Base-by-base conservation (phyloP, 192 early-diverging fungal species). In the Mortierella hygrophila region DNA sequence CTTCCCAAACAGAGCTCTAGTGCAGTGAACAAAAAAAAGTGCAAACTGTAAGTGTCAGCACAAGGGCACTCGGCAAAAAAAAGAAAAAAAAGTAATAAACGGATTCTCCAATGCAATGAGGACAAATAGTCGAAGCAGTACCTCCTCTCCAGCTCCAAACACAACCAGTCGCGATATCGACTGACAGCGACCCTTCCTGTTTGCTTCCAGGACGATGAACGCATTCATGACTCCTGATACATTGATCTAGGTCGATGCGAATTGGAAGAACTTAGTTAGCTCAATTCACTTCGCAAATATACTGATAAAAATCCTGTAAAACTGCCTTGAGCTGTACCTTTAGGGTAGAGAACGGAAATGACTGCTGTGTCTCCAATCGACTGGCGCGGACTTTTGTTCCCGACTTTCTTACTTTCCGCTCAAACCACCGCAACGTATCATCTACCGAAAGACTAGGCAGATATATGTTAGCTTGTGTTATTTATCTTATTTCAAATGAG, bases 141-240 rank as follows among this genome's bases (percentile, higher is more conserved):
- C 83, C 83, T 80, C 78, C 29, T 86, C 83, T 37, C 83, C 83
- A 15, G 79, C 70, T 13, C 83, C 83, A 74, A 86, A 81, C 4
- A 80, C 83, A 0, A 86, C 75, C 2, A 86, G 57, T n/a, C 83
- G 70, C 4, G 83, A 80, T 76, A 86, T 74, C 54, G 78, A 63
- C 3, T 47, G 68, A 23, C 83, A 86, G 4, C 79, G 74, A 6
- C 75, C 78, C 18, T 70, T 75, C 74, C 77, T 76, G 70, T 80
- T 76, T 23, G 70, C 71, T 35, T 86, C 83, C 75, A 80, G 68
- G 18, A 86, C 79, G 46, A 86, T 79, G 55, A 72, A 73, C 8
- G 75, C 83, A 63, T 80, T 72, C 70, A 86, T 37, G 1, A 86
- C 83, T 2, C 78, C 75, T 23, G 78, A 68, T 18, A 86, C 70